phyloP scores from a whole-genome alignment of 2,329 filamentous ascomycete genomes.

The Aspergillus tubingensis region DNA sequence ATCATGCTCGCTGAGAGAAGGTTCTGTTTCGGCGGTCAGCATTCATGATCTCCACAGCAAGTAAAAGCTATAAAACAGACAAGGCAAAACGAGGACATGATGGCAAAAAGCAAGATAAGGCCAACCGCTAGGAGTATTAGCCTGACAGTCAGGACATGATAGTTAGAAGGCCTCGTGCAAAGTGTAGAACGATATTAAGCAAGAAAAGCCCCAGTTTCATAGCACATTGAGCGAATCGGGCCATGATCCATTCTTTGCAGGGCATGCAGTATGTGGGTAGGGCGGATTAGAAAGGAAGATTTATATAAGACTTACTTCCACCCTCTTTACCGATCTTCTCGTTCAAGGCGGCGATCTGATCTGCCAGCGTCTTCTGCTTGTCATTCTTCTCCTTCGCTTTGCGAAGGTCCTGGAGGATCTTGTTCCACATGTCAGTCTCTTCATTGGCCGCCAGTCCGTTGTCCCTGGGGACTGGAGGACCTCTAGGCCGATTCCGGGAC shows the following conservation, averaged over 20 bases:
- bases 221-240: not conserved
- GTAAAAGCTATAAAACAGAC: not conserved
- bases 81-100: not conserved
- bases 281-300: not conserved
- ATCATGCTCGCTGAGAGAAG: constrained; percentile 43
- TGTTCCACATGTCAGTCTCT: constrained; percentile 49
- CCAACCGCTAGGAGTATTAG: not conserved
- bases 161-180: not conserved
- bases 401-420: constrained; percentile 44
- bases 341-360: constrained; percentile 45
- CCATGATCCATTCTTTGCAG: not conserved
- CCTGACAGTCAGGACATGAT: not conserved
- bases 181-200: too few relatives aligned
- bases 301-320: constrained; percentile 41
- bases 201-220: not conserved
- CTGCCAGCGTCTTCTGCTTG: constrained; percentile 41
- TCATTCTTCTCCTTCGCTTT: constrained; percentile 49
- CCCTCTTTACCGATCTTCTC: constrained; percentile 47
- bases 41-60: not conserved
- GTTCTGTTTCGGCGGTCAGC: constrained; percentile 30
- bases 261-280: too few relatives aligned
- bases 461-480: constrained; percentile 39
- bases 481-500: constrained; percentile 47
- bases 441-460: constrained; percentile 48
- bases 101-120: not conserved